Conservation (phyloP, 2,329 filamentous ascomycete species). For the Phaeosphaeriaceae sp. region DNA sequence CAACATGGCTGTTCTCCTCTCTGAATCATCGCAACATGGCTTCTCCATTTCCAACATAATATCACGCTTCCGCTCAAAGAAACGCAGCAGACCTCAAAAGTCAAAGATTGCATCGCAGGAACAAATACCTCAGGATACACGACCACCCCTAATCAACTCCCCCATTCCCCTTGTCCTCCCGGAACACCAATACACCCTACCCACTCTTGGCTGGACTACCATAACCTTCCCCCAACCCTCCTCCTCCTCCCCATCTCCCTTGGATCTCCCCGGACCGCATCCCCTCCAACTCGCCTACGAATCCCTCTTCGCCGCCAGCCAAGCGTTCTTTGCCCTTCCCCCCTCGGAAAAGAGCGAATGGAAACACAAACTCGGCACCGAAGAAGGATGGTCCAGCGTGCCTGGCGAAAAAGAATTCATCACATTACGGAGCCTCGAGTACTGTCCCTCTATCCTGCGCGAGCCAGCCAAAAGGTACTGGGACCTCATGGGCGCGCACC, state of each 20-base stretch:
- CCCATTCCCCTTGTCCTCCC: conserved; percentile 42
- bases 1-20: conserved; percentile 28
- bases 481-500: conserved; percentile 38
- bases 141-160: conserved; percentile 28
- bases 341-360: conserved; percentile 33
- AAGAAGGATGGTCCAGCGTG: conserved; percentile 47
- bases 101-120: background rate
- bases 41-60: conserved; percentile 41
- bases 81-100: conserved; percentile 4
- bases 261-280: conserved; percentile 16
- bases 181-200: conserved; percentile 39
- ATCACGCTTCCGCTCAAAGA: conserved; percentile 33
- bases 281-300: conserved; percentile 40
- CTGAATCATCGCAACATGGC: conserved; percentile 18
- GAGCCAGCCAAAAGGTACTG: conserved; percentile 41
- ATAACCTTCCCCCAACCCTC: conserved; percentile 36
- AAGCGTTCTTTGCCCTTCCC: conserved; percentile 41
- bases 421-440: conserved; percentile 40
- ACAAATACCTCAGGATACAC: conserved; percentile 14
- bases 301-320: conserved; percentile 37
- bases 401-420: conserved; percentile 50
- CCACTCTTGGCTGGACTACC: conserved; percentile 46
- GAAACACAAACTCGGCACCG: conserved; percentile 41
- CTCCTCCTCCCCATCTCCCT: background rate
- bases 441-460: conserved; percentile 41